Conservation (phyloP, 108 stramenopile species). For the Cylindrotheca fusiformis region DNA sequence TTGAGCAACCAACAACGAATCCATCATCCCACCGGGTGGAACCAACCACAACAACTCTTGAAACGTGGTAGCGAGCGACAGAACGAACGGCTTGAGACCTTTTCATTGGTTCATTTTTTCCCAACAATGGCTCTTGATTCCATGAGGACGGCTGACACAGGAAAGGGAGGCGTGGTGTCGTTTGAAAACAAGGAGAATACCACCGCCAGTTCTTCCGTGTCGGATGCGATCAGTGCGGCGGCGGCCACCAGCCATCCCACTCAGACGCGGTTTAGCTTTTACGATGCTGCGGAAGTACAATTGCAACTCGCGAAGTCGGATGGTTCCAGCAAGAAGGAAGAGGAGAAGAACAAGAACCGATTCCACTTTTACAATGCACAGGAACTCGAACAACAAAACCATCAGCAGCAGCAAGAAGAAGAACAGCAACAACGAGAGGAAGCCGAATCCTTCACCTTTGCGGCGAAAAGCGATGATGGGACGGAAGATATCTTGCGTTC, state of each 20-base stretch:
- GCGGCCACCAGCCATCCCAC: not conserved
- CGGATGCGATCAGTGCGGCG: not conserved
- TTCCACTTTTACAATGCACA: slow-evolving; percentile 31
- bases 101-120: too few relatives aligned
- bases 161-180: too few relatives aligned
- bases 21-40: too few relatives aligned
- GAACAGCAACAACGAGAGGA: not conserved
- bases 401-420: slow-evolving; percentile 3
- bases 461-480: not conserved
- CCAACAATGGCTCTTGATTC: too few relatives aligned
- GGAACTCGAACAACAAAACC: slow-evolving; percentile 11
- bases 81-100: too few relatives aligned
- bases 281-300: slow-evolving; percentile 40
- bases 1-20: too few relatives aligned
- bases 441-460: not conserved
- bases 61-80: too few relatives aligned
- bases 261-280: slow-evolving; percentile 48
- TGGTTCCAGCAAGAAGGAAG: not conserved
- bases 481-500: slow-evolving; percentile 37
- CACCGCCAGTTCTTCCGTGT: not conserved
- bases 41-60: too few relatives aligned
- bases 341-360: slow-evolving; percentile 4
- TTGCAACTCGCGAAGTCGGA: not conserved
- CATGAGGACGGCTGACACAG: too few relatives aligned
- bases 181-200: not conserved